A percentile compares a stretch with the other conserved stretches of the same genome.
Evolutionary conservation across 208 protist species (phyloP).

Genomic region (Novymonas esmeraldas): DNA sequence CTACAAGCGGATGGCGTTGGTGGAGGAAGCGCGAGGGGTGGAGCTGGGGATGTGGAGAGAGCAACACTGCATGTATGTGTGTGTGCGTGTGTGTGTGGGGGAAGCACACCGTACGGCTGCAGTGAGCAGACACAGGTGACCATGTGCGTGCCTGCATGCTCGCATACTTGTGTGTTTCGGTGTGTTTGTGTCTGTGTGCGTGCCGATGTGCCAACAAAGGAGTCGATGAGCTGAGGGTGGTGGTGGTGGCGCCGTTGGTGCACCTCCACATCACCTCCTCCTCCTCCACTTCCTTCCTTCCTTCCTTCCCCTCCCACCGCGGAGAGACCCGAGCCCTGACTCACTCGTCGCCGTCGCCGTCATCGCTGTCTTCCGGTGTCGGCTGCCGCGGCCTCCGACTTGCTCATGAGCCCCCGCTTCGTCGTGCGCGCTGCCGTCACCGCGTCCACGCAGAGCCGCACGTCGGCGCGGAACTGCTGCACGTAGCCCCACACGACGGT

Average conservation of each 20-base stretch:
- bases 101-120: background rate
- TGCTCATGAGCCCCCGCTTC: conserved; percentile 25
- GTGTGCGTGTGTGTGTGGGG: background rate
- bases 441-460: conserved; percentile 41
- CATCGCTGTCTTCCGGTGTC: conserved; percentile 18
- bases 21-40: too few species aligned
- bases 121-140: background rate
- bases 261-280: too few species aligned
- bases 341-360: conserved; percentile 12
- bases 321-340: too few species aligned
- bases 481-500: conserved; percentile 65
- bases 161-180: background rate
- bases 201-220: background rate
- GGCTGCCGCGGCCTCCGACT: background rate
- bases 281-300: background rate
- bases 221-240: too few species aligned
- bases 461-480: conserved; percentile 55
- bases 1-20: too few species aligned
- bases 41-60: too few species aligned
- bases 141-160: background rate
- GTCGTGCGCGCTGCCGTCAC: conserved; percentile 29
- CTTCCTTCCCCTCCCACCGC: background rate
- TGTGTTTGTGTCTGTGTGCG: background rate
- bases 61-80: background rate
- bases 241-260: too few species aligned